Evolutionary conservation across 148 eudicot genomes (phyloP).

Genomic region (Dianthus caryophyllus): DNA sequence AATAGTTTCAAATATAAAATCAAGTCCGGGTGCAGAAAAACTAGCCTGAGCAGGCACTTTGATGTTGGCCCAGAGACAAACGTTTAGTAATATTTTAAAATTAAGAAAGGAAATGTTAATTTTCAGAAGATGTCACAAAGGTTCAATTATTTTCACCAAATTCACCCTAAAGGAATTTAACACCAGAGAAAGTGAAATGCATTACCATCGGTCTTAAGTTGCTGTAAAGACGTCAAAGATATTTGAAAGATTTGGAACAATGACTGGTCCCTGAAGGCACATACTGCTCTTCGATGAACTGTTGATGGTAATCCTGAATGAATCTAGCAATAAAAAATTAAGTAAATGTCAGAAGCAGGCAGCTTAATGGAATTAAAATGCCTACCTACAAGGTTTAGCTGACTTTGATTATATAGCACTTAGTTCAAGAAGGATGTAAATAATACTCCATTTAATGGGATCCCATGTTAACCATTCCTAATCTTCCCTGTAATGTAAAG

Average conservation of each 20-base stretch:
- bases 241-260: constrained; percentile 74
- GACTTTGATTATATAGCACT: not conserved
- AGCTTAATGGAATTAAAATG: constrained; percentile 1
- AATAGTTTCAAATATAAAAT: no score
- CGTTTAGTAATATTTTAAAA: not conserved
- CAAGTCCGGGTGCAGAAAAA: no score
- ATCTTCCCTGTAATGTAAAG: constrained; percentile 1
- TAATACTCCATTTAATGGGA: not conserved
- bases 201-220: constrained; percentile 74
- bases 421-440: not conserved
- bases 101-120: not conserved
- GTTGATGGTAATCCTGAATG: constrained; percentile 79
- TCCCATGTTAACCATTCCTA: not conserved
- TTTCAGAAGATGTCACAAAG: not conserved
- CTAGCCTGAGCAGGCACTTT: not conserved
- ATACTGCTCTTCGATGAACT: constrained; percentile 74
- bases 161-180: not conserved
- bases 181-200: not conserved
- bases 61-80: not conserved
- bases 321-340: constrained; percentile 42
- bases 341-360: constrained; percentile 8
- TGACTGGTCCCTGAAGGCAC: constrained; percentile 75
- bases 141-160: constrained; percentile 8
- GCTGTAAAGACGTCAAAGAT: constrained; percentile 74
- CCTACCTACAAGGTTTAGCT: not conserved